Evolutionary conservation across 345 rosid species (phyloP), one percentile per base, ranked within the genome.

Genomic region (Reutealis trisperma): DNA sequence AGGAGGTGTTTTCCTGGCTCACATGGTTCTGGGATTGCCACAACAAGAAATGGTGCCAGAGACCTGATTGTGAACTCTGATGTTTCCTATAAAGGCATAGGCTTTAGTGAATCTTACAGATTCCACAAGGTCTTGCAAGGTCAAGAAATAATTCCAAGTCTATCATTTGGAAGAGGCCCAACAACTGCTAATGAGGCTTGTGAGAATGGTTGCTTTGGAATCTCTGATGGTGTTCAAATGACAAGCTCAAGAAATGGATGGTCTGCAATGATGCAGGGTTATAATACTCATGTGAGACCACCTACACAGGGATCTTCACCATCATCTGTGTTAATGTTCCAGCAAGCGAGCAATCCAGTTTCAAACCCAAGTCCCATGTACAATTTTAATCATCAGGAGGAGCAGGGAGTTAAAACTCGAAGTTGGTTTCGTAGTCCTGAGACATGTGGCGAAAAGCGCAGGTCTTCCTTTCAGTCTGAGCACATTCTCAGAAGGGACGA

Each of bases 121-220:
- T 92, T 87, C 88, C 93, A 83, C 76, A 87, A 92, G 93, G 99
- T 93, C 94, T 92, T 96, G 91, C 97, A 93, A 96, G 97, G 99
- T 96, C 99, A 93, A 96, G 98, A 93, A 92, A 92, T 88, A 74
- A 87, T 83, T 84, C 82, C 89, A 22, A 76, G 81, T 75, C 82
- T 86, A 37, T 77, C 89, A 32, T 85, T 72, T 78, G 79, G 82
- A 42, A 72, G 85, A 76, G 83, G 74, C 69, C 41, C 73, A 3
- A 49, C 60, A 9, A 67, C 44, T 81, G 13, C 70, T 42, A 75
- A 68, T 15, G 88, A 84, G 84, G 83, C 85, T 75, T 76, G 25
- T 63, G 79, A 81, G 54, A 87, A 84, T 82, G 88, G 89, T 66
- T 18, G 70, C 58, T 72, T 79, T 81, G 89, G 84, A 62, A 72